Base-by-base conservation (phyloP, 1,139 yeast genomes). In the Taphrina betulina region DNA sequence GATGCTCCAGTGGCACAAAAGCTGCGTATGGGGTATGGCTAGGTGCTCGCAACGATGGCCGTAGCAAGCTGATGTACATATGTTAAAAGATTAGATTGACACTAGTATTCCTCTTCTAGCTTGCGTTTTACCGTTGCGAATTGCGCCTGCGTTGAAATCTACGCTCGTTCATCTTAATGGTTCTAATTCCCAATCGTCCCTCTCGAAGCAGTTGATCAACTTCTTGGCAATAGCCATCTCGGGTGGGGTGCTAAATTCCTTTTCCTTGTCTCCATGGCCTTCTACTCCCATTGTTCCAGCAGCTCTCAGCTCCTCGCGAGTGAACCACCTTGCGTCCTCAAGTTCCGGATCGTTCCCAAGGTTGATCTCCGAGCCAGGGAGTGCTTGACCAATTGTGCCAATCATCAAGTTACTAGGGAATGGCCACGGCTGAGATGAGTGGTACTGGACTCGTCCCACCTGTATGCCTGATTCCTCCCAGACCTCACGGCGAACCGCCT, bases 381-480 rank as follows among this genome's bases (percentile, higher is more conserved):
- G 75, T 19, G 70, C 70, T 56, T 70, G 71, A 0, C 87, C 96
- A 58, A 89, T 69, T 69, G 96, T 89, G 8, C 97, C 97, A 64
- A 92, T 78, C 97, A 90, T 90, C 65, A 92, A 71, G 67, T 85
- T 89, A 0, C 88, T 88, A 0, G 97, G 97, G 71, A 82, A 90
- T 22, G 97, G 98, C 96, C 96, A 89, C 4, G 96, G 96, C 69
- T 89, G 96, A 5, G 92, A 79, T 66, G 81, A 75, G 28, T 83
- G 72, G 52, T 89, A 76, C 52, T 74, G 69, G 33, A 89, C 83
- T 2, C 72, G 65, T 35, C 78, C 74, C 53, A 85, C 81, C 42
- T 72, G 76, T 33, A 88, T 86, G 2, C 98, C 98, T 1, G 96
- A 83, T 69, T 90, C 98, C 69, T 90, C 98, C 89, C 95, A 89